Evolutionary conservation across 1,139 yeast species (phyloP), one percentile per base, ranked within the genome.

Genomic region (Candida sanyaensis): DNA sequence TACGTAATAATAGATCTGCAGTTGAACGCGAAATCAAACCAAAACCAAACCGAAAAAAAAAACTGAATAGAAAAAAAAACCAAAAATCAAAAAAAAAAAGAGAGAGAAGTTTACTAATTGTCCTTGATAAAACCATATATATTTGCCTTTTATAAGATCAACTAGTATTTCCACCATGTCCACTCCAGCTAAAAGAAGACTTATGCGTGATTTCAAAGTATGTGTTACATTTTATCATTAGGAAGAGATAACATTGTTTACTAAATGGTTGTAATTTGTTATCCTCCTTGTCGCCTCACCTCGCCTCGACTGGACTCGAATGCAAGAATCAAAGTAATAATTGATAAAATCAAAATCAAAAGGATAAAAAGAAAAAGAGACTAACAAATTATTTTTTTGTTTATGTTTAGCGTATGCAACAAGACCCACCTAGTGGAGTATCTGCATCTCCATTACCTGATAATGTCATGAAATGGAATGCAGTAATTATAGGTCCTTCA

Each of bases 391-490:
- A 21, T 26, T 36, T 10, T 26, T 36, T 10, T 36, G 21, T 31
- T 7, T 21, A 3, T 24, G 10, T 17, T 8, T 49, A 84, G 86
- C 86, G 99, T 58, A 92, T 93, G 87, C 97, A 93, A 69, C 96
- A 88, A 71, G 99, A 93, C 68, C 95, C 99, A 6, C 97, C 99
- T 17, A 92, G 96, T 39, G 99, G 99, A 17, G 97, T 93, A 7
- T 89, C 97, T 9, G 99, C 99, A 1, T 89, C 97, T 8, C 99
- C 99, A 8, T 80, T 92, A 44, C 93, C 98, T 10, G 99, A 93
- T 64, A 93, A 93, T 61, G 98, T 93, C 48, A 91, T 93, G 97
- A 81, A 88, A 44, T 93, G 99, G 84, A 93, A 95, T 66, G 99
- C 98, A 0, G 96, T 93, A 52, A 93, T 93, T 51, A 92, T 93